phyloP scores from a whole-genome alignment of 2,329 filamentous ascomycete genomes.

The Tolypocladium cylindrosporum region DNA sequence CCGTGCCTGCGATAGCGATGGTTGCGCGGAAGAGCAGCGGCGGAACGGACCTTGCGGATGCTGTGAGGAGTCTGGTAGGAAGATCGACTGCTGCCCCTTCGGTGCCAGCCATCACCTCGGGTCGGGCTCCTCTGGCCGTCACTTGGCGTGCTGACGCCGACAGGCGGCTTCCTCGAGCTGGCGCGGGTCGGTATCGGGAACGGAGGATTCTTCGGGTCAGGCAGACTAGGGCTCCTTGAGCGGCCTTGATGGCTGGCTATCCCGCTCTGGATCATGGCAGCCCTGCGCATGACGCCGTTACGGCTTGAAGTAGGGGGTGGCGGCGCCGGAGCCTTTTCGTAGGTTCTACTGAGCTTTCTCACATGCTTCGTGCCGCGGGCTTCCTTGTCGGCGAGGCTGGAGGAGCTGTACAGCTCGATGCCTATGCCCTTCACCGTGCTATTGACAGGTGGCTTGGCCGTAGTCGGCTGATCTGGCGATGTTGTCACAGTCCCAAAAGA shows the following conservation, averaged over 20 bases:
- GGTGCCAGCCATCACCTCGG: constrained; percentile 44
- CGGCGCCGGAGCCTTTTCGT: constrained; percentile 28
- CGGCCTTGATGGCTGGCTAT: constrained; percentile 58
- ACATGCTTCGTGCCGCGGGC: constrained; percentile 8
- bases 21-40: constrained; percentile 56
- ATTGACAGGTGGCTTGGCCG: constrained; percentile 14
- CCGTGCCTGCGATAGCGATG: constrained; percentile 37
- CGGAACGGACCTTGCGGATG: constrained; percentile 78
- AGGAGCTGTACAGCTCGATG: constrained; percentile 36
- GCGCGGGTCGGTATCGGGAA: constrained; percentile 87
- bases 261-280: constrained; percentile 72
- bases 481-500: constrained; percentile 26
- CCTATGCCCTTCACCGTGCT: constrained; percentile 23
- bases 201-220: constrained; percentile 57
- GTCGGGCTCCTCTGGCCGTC: constrained; percentile 75
- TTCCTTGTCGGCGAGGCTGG: constrained; percentile 24
- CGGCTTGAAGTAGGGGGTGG: constrained; percentile 25
- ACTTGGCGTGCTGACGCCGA: constrained; percentile 53
- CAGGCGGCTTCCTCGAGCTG: constrained; percentile 68
- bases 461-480: constrained; percentile 31
- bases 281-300: constrained; percentile 60
- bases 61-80: constrained; percentile 49
- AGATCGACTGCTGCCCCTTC: constrained; percentile 37
- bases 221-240: constrained; percentile 55
- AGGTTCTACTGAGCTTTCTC: constrained; percentile 22